Evolutionary conservation across 495 filamentous ascomycete genomes (phyloP).

Genomic region (Achaetomiella virescens): DNA sequence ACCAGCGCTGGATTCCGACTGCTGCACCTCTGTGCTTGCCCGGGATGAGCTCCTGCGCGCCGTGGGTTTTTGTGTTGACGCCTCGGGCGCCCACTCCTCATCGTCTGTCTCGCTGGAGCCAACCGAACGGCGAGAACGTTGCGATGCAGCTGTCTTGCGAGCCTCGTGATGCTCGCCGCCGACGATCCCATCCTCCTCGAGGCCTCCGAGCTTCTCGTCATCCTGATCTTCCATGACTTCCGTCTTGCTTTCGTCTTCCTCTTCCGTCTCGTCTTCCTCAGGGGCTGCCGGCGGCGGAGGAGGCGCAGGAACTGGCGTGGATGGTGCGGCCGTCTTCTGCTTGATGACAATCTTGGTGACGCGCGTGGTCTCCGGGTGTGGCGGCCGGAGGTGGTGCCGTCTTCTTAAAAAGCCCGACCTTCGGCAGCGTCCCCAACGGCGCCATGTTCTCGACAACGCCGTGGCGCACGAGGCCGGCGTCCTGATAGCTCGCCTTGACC

Average conservation of each 20-base stretch:
- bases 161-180: conserved; percentile 7
- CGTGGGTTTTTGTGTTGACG: conserved; percentile 13
- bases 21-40: conserved; percentile 18
- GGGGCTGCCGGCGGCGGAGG: conserved; percentile 15
- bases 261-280: conserved; percentile 30
- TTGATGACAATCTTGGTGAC: conserved; percentile 40
- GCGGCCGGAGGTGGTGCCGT: conserved; percentile 20
- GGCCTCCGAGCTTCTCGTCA: conserved; percentile 7
- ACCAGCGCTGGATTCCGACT: conserved; percentile 7
- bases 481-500: conserved; percentile 64
- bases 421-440: conserved; percentile 59
- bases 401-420: conserved; percentile 41
- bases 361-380: conserved; percentile 16
- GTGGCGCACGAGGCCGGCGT: conserved; percentile 54
- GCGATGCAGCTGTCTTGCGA: conserved; percentile 6
- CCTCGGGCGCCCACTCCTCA: conserved; percentile 15
- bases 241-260: conserved; percentile 7
- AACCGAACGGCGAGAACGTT: conserved; percentile 19
- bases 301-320: conserved; percentile 17
- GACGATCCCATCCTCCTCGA: neutral
- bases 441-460: conserved; percentile 66
- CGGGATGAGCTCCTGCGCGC: conserved; percentile 20
- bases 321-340: conserved; percentile 19
- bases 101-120: conserved; percentile 19
- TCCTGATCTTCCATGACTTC: neutral